Evolutionary conservation across 2,329 filamentous ascomycete genomes (phyloP).

Genomic region (Chrysoporthe puriensis): DNA sequence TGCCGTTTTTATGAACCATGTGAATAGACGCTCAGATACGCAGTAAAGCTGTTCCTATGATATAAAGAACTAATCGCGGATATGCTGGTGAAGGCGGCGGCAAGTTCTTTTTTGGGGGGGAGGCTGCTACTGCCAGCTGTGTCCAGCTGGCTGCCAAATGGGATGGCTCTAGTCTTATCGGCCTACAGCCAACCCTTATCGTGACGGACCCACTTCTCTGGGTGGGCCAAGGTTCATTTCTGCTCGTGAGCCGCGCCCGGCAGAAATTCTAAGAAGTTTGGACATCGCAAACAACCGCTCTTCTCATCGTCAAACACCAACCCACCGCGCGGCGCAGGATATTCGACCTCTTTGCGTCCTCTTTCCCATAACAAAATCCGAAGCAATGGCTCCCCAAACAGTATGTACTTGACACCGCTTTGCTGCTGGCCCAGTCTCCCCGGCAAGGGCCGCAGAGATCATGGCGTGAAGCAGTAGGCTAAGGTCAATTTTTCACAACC

Average conservation of each 20-base stretch:
- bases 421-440: conserved; percentile 79
- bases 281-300: conserved; percentile 12
- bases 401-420: conserved; percentile 90
- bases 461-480: conserved; percentile 91
- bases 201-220: background rate
- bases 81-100: too few species aligned
- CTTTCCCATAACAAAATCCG: conserved; percentile 41
- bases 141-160: conserved; percentile 13
- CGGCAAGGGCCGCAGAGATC: conserved; percentile 42
- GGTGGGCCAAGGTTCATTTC: background rate
- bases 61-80: too few species aligned
- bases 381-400: conserved; percentile 80
- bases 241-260: background rate
- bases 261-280: conserved; percentile 4
- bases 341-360: conserved; percentile 67
- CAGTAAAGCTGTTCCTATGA: too few species aligned
- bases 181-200: conserved; percentile 15
- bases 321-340: conserved; percentile 74
- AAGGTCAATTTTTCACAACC: conserved; percentile 60
- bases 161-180: background rate
- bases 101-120: too few species aligned
- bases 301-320: conserved; percentile 18
- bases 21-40: too few species aligned
- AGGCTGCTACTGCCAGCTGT: background rate
- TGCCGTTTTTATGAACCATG: too few species aligned